A percentile compares a stretch with the other conserved stretches of the same genome.
Evolutionary conservation across 495 filamentous ascomycete genomes (phyloP).

Genomic region (Aspergillus mulundensis): DNA sequence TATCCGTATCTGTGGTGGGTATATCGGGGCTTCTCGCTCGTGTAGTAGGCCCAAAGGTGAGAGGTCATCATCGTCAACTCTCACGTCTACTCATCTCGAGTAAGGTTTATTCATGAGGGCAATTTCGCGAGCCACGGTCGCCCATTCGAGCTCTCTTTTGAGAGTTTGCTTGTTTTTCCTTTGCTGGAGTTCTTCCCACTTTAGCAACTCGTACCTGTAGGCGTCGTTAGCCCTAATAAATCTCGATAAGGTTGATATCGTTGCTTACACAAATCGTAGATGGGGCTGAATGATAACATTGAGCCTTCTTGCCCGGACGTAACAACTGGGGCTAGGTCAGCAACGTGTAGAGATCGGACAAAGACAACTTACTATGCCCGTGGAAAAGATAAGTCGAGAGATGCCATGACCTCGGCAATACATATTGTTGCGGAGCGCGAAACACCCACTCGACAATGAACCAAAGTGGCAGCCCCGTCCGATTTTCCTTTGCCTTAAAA

Average conservation of each 20-base stretch:
- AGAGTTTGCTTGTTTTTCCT: conserved; percentile 42
- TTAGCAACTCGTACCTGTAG: conserved; percentile 63
- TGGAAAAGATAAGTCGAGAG: conserved; percentile 75
- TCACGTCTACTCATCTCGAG: conserved; percentile 14
- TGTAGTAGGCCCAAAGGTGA: neutral
- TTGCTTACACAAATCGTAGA: conserved; percentile 59
- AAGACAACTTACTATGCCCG: conserved; percentile 67
- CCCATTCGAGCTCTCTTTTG: conserved; percentile 86
- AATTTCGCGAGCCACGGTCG: conserved; percentile 80
- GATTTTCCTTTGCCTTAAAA: conserved; percentile 64
- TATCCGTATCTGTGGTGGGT: neutral
- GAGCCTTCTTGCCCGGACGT: conserved; percentile 83
- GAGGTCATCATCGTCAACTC: neutral
- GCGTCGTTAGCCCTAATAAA: conserved; percentile 14
- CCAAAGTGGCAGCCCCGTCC: conserved; percentile 79
- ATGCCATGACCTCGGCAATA: conserved; percentile 94
- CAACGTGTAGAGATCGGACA: neutral
- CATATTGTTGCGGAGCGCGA: conserved; percentile 95
- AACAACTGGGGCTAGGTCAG: conserved; percentile 56
- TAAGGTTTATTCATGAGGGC: conserved; percentile 97
- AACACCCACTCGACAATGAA: conserved; percentile 95
- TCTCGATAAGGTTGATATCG: neutral
- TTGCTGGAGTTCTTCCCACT: conserved; percentile 78
- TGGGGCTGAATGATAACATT: conserved; percentile 73
- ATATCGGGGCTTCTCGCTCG: neutral